Percentiles rank a stretch among this genome's conserved stretches.
These are phyloP conservation scores for Porogramme epimiltina DNA, from an alignment of 1,284 basidiomycete genomes.

Conservation along the genomic window DNA sequence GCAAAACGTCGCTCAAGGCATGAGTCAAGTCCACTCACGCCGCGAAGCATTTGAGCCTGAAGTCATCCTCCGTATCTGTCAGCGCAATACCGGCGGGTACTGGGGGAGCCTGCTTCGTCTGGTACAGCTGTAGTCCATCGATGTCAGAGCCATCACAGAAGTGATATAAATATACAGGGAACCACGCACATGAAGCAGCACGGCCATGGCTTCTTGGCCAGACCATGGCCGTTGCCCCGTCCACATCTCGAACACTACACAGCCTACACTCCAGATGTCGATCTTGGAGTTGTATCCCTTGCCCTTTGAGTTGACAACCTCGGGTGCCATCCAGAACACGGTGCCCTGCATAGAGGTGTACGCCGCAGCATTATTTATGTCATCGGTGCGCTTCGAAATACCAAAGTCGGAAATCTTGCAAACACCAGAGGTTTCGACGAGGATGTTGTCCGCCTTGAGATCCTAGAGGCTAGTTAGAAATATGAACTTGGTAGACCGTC, in stretches of 20 bases:
- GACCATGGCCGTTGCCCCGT: slow-evolving; percentile 93
- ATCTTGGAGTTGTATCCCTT: slow-evolving; percentile 95
- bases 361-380: slow-evolving; percentile 82
- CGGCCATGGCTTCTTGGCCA: slow-evolving; percentile 86
- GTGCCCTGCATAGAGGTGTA: slow-evolving; percentile 94
- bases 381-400: slow-evolving; percentile 88
- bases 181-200: slow-evolving; percentile 84
- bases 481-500: neutral
- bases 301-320: slow-evolving; percentile 85
- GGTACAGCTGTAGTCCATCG: slow-evolving; percentile 61
- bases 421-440: slow-evolving; percentile 90
- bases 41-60: slow-evolving; percentile 88
- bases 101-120: slow-evolving; percentile 84
- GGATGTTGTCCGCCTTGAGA: slow-evolving; percentile 97
- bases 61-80: slow-evolving; percentile 80
- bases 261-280: slow-evolving; percentile 98
- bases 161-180: neutral
- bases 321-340: slow-evolving; percentile 99
- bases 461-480: slow-evolving; percentile 54
- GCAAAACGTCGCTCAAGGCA: neutral
- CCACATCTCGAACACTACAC: slow-evolving; percentile 98
- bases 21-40: slow-evolving; percentile 55
- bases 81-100: slow-evolving; percentile 84
- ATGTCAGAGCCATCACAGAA: neutral
- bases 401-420: slow-evolving; percentile 99